These are phyloP conservation scores for Cryptosporidium bovis DNA, from an alignment of 169 alveolate species.

Conservation along the genomic window DNA sequence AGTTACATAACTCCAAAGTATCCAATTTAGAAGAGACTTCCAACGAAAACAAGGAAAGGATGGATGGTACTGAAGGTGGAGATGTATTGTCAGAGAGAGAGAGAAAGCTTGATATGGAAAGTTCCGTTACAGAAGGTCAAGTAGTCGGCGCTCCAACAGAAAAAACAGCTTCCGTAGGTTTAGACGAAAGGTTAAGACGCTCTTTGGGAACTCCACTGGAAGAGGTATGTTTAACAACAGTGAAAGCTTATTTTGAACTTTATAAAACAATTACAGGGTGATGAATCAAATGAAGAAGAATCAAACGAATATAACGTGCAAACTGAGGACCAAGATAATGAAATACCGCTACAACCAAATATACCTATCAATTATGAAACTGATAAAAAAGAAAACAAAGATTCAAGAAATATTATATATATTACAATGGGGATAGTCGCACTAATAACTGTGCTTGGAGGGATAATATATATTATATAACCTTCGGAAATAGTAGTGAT, in stretches of 20 bases:
- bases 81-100: not conserved
- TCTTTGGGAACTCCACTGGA: slow-evolving; percentile 26
- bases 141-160: slow-evolving; percentile 51
- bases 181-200: slow-evolving; percentile 45
- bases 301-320: no score
- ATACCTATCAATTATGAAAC: not conserved
- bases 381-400: not conserved
- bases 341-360: slow-evolving; percentile 41
- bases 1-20: not conserved
- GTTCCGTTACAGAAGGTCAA: slow-evolving; percentile 8
- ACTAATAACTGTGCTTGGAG: slow-evolving; percentile 5
- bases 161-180: not conserved
- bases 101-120: no score
- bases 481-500: not conserved
- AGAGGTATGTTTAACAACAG: slow-evolving; percentile 13
- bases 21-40: not conserved
- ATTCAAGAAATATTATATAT: slow-evolving; percentile 11
- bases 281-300: slow-evolving; percentile 1
- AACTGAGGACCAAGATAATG: not conserved
- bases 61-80: not conserved
- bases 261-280: not conserved
- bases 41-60: slow-evolving; percentile 3
- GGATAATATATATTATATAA: slow-evolving; percentile 6
- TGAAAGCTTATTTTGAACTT: not conserved
- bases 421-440: slow-evolving; percentile 25